A percentile compares a stretch with the other conserved stretches of the same genome.
These are phyloP conservation scores for Coffea canephora DNA, from an alignment of 257 asterid genomes.

Conservation along the genomic window DNA sequence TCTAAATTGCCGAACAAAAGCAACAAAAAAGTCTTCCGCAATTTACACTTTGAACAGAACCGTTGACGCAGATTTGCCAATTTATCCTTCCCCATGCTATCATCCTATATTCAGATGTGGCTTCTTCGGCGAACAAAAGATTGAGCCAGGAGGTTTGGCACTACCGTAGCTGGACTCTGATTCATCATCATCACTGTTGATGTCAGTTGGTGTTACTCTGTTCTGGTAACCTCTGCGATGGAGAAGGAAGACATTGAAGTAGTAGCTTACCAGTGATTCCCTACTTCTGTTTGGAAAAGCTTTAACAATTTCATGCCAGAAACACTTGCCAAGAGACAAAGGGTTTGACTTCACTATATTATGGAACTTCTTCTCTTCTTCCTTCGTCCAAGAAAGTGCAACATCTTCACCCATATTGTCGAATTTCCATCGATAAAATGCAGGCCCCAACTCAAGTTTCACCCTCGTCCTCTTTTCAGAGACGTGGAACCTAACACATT, in stretches of 20 bases:
- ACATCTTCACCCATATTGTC: constrained; percentile 35
- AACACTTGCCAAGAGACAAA: constrained; percentile 25
- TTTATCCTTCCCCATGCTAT: constrained; percentile 8
- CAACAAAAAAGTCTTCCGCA: constrained; percentile 22
- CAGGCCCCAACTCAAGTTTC: constrained; percentile 35
- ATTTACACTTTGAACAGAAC: constrained; percentile 35
- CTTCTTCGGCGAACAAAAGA: constrained; percentile 72
- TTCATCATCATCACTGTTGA: constrained; percentile 76
- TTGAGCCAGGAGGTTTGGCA: constrained; percentile 49
- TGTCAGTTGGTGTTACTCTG: constrained; percentile 39
- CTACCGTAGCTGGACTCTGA: constrained; percentile 17
- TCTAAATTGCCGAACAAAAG: constrained; percentile 9
- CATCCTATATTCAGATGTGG: constrained; percentile 28
- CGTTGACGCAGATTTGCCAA: constrained; percentile 3
- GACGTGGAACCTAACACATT: constrained; percentile 40
- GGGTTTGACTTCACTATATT: constrained; percentile 28
- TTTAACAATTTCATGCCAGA: constrained; percentile 39
- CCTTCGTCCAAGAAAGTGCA: constrained; percentile 33
- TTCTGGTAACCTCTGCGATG: constrained; percentile 61
- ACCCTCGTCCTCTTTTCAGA: constrained; percentile 32
- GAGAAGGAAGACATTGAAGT: constrained; percentile 39
- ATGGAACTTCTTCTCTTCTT: constrained; percentile 34
- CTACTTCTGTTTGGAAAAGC: constrained; percentile 27
- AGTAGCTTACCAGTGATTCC: constrained; percentile 31
- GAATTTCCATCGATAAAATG: constrained; percentile 37